Evolutionary conservation across 2,329 filamentous ascomycete genomes (phyloP), one percentile per base, ranked within the genome.

Genomic region (Elsinoe necatrix): DNA sequence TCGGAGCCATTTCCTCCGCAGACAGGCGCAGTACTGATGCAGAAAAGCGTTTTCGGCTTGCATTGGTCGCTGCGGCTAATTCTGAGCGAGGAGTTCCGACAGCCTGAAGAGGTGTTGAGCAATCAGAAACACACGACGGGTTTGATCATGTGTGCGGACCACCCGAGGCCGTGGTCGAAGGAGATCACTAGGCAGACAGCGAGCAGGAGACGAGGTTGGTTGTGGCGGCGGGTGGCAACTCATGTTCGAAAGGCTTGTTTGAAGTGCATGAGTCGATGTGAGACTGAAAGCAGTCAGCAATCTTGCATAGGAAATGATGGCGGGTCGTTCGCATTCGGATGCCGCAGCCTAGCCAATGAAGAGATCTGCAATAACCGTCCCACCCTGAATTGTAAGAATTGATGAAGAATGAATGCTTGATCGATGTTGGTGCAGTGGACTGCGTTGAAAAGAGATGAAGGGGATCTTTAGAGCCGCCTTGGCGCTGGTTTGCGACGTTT

Each of bases 401-500:
- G 27, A 31, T 50, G 14, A 50, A 20, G 16, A 31, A 34, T 12
- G 34, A 50, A 31, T 31, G 45, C 45, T 50, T 50, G 45, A 20
- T 50, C 23, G 45, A 18, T 34, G 45, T 34, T 34, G 45, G 27
- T 29, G 34, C 34, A 7, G 34, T n/a, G 45, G 27, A 45, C 12
- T 45, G 41, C 23, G 41, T 25, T n/a, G 8, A 45, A 50, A 50
- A 34, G 45, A 50, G 45, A 50, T 50, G 45, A 50, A 50, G 45
- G 45, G 45, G 45, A 50, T 20, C 25, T 31, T 9, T 21, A 9
- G 27, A 21, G n/a, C n/a, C 8, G 45, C 4, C 45, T 50, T 50
- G 45, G 45, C 45, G 45, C n/a, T 18, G 12, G 25, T 31, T 25
- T 31, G 45, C 29, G 11, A 25, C 48, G 48, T 52, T 52, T 52